Evolutionary conservation across 805 yeast species (phyloP).

Genomic region (Ogataea neopini): DNA sequence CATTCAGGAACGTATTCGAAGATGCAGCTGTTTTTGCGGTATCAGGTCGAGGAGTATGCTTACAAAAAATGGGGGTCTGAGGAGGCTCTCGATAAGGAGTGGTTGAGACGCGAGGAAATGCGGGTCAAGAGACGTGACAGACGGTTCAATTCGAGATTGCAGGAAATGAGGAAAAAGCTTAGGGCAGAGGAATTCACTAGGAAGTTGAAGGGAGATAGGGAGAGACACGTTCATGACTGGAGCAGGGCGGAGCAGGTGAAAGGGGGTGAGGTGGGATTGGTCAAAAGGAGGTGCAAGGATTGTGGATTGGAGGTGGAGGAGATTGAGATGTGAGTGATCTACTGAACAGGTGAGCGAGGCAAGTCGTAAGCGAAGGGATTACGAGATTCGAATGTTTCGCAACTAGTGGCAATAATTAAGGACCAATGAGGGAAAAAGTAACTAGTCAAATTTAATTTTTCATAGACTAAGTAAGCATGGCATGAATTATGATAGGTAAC

Average conservation of each 20-base stretch:
- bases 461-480: no score
- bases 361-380: no score
- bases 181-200: slow-evolving; percentile 89
- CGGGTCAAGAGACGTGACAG: slow-evolving; percentile 74
- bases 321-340: slow-evolving; percentile 43
- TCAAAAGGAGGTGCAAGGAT: slow-evolving; percentile 64
- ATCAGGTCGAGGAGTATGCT: slow-evolving; percentile 92
- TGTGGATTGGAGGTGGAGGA: slow-evolving; percentile 90
- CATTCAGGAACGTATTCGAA: slow-evolving; percentile 84
- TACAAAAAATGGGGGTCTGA: slow-evolving; percentile 93
- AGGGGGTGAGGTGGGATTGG: slow-evolving; percentile 31
- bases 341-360: neutral
- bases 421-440: no score
- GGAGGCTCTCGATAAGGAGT: slow-evolving; percentile 88
- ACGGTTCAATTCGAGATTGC: slow-evolving; percentile 72
- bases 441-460: no score
- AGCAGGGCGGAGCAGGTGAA: slow-evolving; percentile 49
- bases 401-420: no score
- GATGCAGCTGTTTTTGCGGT: slow-evolving; percentile 89
- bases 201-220: slow-evolving; percentile 57
- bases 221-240: slow-evolving; percentile 75
- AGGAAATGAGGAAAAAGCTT: slow-evolving; percentile 87
- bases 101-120: slow-evolving; percentile 77
- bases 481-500: no score
- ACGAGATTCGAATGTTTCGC: no score